Percentiles rank a stretch among this genome's conserved stretches.
Evolutionary conservation across 805 yeast genomes (phyloP).

Genomic region (Saccharomycopsis synnaedendra): DNA sequence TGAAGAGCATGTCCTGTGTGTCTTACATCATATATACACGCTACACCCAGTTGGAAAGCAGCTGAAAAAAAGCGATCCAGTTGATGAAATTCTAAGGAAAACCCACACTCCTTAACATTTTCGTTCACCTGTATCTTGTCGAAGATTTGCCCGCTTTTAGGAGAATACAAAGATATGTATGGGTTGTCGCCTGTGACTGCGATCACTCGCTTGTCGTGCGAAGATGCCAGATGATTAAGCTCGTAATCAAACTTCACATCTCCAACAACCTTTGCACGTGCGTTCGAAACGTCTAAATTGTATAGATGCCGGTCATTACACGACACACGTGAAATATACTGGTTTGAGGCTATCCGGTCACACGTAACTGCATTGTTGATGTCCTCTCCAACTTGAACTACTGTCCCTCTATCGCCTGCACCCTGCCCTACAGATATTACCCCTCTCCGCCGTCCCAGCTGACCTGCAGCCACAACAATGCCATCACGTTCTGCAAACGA

Average conservation of each 20-base stretch:
- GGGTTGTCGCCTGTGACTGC: slow-evolving; percentile 73
- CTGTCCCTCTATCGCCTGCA: slow-evolving; percentile 31
- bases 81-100: slow-evolving; percentile 70
- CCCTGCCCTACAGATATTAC: slow-evolving; percentile 20
- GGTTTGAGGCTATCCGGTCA: slow-evolving; percentile 7
- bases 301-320: slow-evolving; percentile 75
- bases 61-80: slow-evolving; percentile 66
- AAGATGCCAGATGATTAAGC: slow-evolving; percentile 60
- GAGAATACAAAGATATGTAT: slow-evolving; percentile 46
- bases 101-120: slow-evolving; percentile 48
- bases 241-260: slow-evolving; percentile 48
- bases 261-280: slow-evolving; percentile 32
- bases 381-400: slow-evolving; percentile 56
- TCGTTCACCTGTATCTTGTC: not conserved
- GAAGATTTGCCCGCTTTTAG: slow-evolving; percentile 22
- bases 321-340: slow-evolving; percentile 56
- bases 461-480: slow-evolving; percentile 36
- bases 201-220: slow-evolving; percentile 49
- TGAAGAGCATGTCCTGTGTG: slow-evolving; percentile 42
- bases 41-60: slow-evolving; percentile 78
- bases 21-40: slow-evolving; percentile 68
- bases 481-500: slow-evolving; percentile 54
- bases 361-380: slow-evolving; percentile 68
- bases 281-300: slow-evolving; percentile 42
- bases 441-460: slow-evolving; percentile 8